Evolutionary conservation across 495 filamentous ascomycete species (phyloP).

Genomic region (Coniosporium apollinis): DNA sequence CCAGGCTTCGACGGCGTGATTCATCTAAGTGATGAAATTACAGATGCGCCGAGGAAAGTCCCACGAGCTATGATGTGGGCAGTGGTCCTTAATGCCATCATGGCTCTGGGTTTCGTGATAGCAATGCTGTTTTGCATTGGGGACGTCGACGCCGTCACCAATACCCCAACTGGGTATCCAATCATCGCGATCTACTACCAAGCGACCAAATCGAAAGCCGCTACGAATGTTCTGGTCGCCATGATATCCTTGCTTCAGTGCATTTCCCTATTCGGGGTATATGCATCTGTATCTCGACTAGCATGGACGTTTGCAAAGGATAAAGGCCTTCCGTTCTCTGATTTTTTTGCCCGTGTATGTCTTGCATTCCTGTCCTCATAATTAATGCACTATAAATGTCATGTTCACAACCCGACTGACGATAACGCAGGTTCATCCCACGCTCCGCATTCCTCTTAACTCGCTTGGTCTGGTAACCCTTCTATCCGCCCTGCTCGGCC

Average conservation of each 20-base stretch:
- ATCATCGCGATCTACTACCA: constrained; percentile 37
- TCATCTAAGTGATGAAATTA: constrained; percentile 7
- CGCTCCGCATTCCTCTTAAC: constrained; percentile 1
- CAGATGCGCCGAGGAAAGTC: constrained; percentile 2
- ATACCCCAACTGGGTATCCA: constrained; percentile 29
- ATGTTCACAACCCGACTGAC: not conserved
- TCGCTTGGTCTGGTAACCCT: not conserved
- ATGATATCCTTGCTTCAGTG: constrained; percentile 28
- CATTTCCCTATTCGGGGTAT: constrained; percentile 29
- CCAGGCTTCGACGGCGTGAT: constrained; percentile 4
- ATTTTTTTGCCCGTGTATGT: constrained; percentile 13
- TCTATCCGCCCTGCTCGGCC: constrained; percentile 13
- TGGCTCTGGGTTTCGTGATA: constrained; percentile 8
- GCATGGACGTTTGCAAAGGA: constrained; percentile 46
- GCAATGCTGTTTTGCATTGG: constrained; percentile 9
- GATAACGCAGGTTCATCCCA: not conserved
- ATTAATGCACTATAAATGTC: not conserved
- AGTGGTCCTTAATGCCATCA: constrained; percentile 7
- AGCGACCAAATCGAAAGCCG: constrained; percentile 28
- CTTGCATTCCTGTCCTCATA: constrained; percentile 9
- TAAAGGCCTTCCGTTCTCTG: constrained; percentile 38
- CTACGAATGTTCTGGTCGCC: constrained; percentile 23
- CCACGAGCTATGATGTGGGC: constrained; percentile 4
- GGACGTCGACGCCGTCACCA: constrained; percentile 11
- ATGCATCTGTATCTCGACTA: constrained; percentile 37